Conservation (phyloP, 2,329 filamentous ascomycete genomes). For the Xenosphaeropsis pyriputrescens region DNA sequence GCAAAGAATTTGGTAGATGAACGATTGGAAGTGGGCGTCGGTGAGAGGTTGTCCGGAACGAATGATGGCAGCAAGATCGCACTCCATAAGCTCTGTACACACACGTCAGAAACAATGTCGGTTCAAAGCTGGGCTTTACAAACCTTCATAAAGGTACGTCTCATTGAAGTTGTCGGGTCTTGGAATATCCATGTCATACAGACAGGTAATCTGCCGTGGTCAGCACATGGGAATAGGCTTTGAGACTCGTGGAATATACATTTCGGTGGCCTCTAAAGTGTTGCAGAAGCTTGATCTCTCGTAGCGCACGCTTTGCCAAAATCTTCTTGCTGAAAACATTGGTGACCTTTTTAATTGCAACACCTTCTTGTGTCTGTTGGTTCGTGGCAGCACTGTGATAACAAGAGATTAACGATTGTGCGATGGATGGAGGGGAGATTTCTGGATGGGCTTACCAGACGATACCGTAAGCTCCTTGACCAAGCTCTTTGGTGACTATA, state of each 20-base stretch:
- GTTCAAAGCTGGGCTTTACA: conserved; percentile 1
- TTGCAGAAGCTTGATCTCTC: conserved; percentile 97
- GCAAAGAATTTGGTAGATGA: conserved; percentile 99
- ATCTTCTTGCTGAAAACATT: conserved; percentile 99
- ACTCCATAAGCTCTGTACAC: conserved; percentile 86
- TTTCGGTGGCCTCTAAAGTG: conserved; percentile 89
- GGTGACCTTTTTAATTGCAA: conserved; percentile 99
- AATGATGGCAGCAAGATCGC: conserved; percentile 94
- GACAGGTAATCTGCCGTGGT: conserved; percentile 72
- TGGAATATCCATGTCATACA: conserved; percentile 99
- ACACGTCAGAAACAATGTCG: conserved; percentile 7
- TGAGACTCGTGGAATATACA: conserved; percentile 31
- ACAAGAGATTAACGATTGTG: conserved; percentile 11
- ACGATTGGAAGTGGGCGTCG: conserved; percentile 98
- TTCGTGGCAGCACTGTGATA: conserved; percentile 72
- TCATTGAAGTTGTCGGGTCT: conserved; percentile 97
- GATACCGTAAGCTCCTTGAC: conserved; percentile 96
- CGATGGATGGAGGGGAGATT: conserved; percentile 5
- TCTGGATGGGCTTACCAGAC: conserved; percentile 57
- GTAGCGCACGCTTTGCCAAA: conserved; percentile 88
- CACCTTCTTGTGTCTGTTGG: conserved; percentile 77
- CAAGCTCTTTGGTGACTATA: conserved; percentile 95
- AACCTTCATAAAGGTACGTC: conserved; percentile 96
- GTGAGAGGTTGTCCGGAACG: conserved; percentile 93
- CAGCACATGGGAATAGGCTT: conserved; percentile 16